Percentiles rank a stretch among this genome's conserved stretches.
Conservation (phyloP, 2,329 filamentous ascomycete species). For the Cercospora sp. region DNA sequence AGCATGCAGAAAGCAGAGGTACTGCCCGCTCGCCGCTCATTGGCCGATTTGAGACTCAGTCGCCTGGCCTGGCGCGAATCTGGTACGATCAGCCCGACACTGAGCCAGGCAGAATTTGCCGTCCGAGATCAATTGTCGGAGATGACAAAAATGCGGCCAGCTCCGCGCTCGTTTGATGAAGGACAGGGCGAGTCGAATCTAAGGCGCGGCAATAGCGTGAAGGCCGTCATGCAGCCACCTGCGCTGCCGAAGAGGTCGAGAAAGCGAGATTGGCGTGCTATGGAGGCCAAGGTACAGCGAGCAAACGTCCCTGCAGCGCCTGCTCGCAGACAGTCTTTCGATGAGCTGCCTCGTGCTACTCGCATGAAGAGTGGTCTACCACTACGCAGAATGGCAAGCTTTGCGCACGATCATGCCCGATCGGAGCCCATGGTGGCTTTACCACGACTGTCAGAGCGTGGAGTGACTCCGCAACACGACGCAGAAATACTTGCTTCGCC, state of each 20-base stretch:
- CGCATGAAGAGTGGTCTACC: neutral
- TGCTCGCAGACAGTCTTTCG: conserved; percentile 18
- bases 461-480: neutral
- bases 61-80: conserved; percentile 29
- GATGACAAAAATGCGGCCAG: conserved; percentile 6
- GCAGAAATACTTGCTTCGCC: neutral
- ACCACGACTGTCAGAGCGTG: neutral
- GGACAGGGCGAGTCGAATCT: neutral
- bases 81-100: conserved; percentile 43
- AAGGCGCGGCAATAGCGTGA: conserved; percentile 29
- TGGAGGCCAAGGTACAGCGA: neutral
- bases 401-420: conserved; percentile 5
- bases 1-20: neutral
- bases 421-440: conserved; percentile 9
- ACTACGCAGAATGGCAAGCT: conserved; percentile 22
- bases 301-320: neutral
- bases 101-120: conserved; percentile 50
- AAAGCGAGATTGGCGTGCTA: conserved; percentile 40
- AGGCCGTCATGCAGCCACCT: conserved; percentile 36
- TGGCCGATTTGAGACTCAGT: conserved; percentile 28
- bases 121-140: conserved; percentile 21
- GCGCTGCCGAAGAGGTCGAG: conserved; percentile 45
- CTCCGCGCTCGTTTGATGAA: neutral
- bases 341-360: neutral
- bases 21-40: conserved; percentile 14